Evolutionary conservation across 2,329 filamentous ascomycete genomes (phyloP).

Genomic region (Xylaria sp.): DNA sequence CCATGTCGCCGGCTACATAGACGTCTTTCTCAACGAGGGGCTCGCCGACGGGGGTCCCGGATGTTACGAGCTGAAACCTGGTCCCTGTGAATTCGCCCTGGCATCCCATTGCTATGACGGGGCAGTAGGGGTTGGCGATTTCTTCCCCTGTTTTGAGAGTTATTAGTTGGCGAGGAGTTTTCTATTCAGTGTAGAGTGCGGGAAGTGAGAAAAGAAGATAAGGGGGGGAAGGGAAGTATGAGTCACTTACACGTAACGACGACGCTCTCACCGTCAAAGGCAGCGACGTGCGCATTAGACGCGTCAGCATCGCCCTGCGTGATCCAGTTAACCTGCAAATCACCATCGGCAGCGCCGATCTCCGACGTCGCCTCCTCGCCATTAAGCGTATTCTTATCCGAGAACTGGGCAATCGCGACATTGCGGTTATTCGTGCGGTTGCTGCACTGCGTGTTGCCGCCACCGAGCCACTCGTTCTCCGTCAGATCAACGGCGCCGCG

Average conservation of each 20-base stretch:
- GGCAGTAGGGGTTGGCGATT: conserved; percentile 60
- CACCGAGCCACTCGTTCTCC: conserved; percentile 62
- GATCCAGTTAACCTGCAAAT: conserved; percentile 65
- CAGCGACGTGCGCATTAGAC: conserved; percentile 55
- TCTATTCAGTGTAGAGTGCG: neutral
- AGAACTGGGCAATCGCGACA: conserved; percentile 62
- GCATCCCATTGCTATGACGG: conserved; percentile 65
- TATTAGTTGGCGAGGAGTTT: neutral
- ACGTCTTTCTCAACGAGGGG: conserved; percentile 56
- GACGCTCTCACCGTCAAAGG: conserved; percentile 52
- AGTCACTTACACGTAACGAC: conserved; percentile 55
- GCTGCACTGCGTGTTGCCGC: conserved; percentile 56
- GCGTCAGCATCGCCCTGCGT: conserved; percentile 58
- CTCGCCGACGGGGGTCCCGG: conserved; percentile 58
- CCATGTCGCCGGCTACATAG: conserved; percentile 68
- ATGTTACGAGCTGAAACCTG: conserved; percentile 62
- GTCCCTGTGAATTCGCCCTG: conserved; percentile 63
- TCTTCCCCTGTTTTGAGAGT: conserved; percentile 61
- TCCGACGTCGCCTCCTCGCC: conserved; percentile 58
- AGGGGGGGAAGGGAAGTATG: too few species aligned
- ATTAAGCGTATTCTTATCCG: conserved; percentile 62
- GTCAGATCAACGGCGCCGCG: conserved; percentile 62
- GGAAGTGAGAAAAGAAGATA: too few species aligned
- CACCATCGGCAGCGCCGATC: conserved; percentile 59
- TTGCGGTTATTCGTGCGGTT: conserved; percentile 65